Base-by-base conservation (phyloP, 441 rosid genomes). In the Aleurites moluccanus region DNA sequence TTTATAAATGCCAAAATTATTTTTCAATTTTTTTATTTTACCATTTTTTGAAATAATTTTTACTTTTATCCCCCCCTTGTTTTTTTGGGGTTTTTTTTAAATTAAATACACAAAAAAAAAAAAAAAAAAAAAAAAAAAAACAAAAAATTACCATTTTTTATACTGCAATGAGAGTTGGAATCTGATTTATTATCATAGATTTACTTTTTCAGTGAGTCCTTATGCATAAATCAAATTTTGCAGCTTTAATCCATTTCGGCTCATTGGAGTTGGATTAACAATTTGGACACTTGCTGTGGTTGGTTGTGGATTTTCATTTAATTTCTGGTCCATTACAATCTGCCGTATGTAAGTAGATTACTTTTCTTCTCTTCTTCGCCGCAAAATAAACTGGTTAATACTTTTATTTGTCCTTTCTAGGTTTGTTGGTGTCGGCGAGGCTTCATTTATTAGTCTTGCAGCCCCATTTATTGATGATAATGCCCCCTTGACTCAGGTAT, bases 371-470 rank as follows among this genome's bases (percentile, higher is more conserved):
- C 70, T 11, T 56, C n/a, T 25, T 57, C 57, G 10, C 66, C 3
- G 44, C 74, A 38, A 62, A 53, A 25, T 18, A 23, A 45, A 45
- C 23, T 60, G n/a, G 30, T 69, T 16, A 30, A 68, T 33, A 27
- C 33, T 47, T 28, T 69, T 68, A 64, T 42, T 69, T 82, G 21
- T 67, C 76, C 52, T 79, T 82, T 78, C 62, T 80, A 95, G 99
- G 99, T 69, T 95, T 33, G 99, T 93, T 72, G 98, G 99, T 83
- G 93, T 91, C 81, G 99, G 99, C 35, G 99, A 95, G 79, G 99
- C 99, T 78, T 93, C 99, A 72, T 95, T 95, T 82, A 88, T 95
- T 75, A 95, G 99, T 83, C 95, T 93, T 6, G 99, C 99, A 25
- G 97, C 99, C 53, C 98, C 98, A 44, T 95, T 91, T 78, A 95